Evolutionary conservation across 306 rosid species (phyloP), one percentile per base, ranked within the genome.

Genomic region (Malus asiatica): DNA sequence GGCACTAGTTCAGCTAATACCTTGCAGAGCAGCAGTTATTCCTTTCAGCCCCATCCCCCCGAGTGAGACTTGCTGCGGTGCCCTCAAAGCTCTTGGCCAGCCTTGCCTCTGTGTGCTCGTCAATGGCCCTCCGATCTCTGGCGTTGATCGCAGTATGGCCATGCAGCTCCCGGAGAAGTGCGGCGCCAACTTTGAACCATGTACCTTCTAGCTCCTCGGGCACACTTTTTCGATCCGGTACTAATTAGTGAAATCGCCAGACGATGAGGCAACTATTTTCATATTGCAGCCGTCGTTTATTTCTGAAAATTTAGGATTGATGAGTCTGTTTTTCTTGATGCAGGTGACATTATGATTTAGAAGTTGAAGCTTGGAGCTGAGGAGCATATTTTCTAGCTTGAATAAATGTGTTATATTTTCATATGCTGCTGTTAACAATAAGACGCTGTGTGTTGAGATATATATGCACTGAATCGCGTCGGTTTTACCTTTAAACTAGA

Each of bases 91-190:
- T 22, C 51, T 94, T 18, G 97, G 98, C 6, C 97, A 94, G 58
- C 86, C 98, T 5, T 94, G 97, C 67, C 78, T 91, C 75, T 94
- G 98, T 77, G 89, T 87, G 6, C 86, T 91, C 25, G 77, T 90
- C 66, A 89, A 88, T 46, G 97, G 96, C 22, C 97, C 98, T 55
- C 93, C 96, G 0, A 85, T 94, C 19, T 76, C 96, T 4, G 99
- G 99, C 10, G 84, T 95, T 4, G 97, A 95, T 76, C 91, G 97
- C 44, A 89, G 70, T 76, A 84, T 90, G 91, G 99, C 97, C 57
- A 55, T 89, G 46, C 90, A 80, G 79, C 95, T 95, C 38, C 99
- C 97, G 0, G 86, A 85, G 11, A 95, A 92, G 78, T 95, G 97
- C 85, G 72, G 81, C 0, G 66, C 84, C 38, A 87, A 79, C 90